Conservation (phyloP, 176 grass and related monocot species). For the Hyparrhenia diplandra region DNA sequence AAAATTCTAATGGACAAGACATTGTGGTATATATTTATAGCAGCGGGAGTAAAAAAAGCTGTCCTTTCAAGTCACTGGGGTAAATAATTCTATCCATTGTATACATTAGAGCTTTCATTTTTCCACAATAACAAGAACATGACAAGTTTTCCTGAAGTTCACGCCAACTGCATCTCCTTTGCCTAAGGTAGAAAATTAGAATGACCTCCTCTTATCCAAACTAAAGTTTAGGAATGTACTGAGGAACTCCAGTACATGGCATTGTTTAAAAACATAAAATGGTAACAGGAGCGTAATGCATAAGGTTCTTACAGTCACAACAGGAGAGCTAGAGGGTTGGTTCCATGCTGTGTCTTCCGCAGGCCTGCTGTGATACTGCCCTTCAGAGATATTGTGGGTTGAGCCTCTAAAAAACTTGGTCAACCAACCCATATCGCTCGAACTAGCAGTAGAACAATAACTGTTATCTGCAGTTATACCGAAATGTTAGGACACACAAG, state of each 20-base stretch:
- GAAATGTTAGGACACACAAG: background rate
- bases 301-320: slow-evolving; percentile 48
- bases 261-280: background rate
- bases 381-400: slow-evolving; percentile 70
- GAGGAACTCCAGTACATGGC: background rate
- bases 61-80: background rate
- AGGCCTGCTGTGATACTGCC: slow-evolving; percentile 35
- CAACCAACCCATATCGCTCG: slow-evolving; percentile 62
- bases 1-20: background rate
- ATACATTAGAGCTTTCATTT: background rate
- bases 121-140: background rate
- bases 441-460: background rate
- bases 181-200: slow-evolving; percentile 8
- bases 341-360: slow-evolving; percentile 42
- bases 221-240: background rate
- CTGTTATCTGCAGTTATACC: slow-evolving; percentile 26
- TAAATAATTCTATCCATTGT: background rate
- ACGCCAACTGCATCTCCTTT: background rate
- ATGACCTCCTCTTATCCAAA: background rate
- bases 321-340: slow-evolving; percentile 32
- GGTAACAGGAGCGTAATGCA: background rate
- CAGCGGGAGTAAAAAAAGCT: background rate
- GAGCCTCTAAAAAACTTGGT: slow-evolving; percentile 85
- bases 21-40: background rate
- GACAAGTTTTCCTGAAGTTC: background rate